phyloP scores from a whole-genome alignment of 176 grass and related monocot genomes.

The Microstegium vimineum region DNA sequence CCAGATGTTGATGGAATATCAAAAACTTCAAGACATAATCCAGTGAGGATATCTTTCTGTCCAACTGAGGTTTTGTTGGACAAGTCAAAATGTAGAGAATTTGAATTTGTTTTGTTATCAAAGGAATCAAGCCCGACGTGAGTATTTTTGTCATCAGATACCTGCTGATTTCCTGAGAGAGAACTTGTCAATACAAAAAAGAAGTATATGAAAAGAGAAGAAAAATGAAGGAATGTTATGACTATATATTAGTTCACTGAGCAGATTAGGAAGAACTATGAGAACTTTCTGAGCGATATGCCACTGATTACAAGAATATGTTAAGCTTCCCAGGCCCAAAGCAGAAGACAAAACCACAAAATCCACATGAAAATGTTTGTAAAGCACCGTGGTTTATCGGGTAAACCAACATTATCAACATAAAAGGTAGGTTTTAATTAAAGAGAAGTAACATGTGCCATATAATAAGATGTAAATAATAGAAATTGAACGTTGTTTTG shows the following conservation, averaged over 20 bases:
- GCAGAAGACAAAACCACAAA: neutral
- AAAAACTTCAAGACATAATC: neutral
- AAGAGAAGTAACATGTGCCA: neutral
- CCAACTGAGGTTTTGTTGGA: neutral
- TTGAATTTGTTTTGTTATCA: neutral
- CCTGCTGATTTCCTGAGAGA: neutral
- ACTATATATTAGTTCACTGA: neutral
- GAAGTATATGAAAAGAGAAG: neutral
- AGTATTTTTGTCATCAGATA: neutral
- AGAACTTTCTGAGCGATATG: neutral
- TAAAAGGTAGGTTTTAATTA: neutral
- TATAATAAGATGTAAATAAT: neutral
- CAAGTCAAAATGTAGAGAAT: neutral
- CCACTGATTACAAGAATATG: neutral
- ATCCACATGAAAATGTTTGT: neutral
- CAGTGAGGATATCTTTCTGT: neutral
- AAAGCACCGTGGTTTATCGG: neutral
- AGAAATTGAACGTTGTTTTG: neutral
- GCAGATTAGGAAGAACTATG: neutral
- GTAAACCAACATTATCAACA: neutral
- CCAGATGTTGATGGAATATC: slow-evolving; percentile 11
- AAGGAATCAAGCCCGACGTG: neutral
- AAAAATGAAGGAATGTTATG: neutral
- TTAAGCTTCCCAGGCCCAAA: neutral
- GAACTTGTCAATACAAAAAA: neutral